Conservation (phyloP, 345 rosid species). For the Populus deltoides region DNA sequence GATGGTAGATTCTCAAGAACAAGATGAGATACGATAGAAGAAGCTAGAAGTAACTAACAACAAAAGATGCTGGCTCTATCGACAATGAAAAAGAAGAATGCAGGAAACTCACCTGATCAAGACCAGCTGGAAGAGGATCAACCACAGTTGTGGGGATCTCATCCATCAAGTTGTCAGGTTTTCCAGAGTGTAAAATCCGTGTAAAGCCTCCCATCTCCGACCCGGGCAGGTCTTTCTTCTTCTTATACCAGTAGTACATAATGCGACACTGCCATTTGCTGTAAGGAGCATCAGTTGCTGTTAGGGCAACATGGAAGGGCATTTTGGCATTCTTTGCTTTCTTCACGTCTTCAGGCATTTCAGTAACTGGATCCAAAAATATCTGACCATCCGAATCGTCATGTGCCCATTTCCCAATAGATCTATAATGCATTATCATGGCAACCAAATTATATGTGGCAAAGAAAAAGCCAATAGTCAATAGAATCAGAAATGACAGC, state of each 20-base stretch:
- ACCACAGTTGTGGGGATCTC: conserved; percentile 90
- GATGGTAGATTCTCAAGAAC: not conserved
- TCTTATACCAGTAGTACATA: conserved; percentile 93
- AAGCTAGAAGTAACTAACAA: not conserved
- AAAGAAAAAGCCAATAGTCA: conserved; percentile 65
- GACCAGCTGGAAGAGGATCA: conserved; percentile 87
- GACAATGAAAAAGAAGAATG: not conserved
- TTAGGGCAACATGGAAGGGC: conserved; percentile 75
- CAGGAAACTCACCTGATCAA: conserved; percentile 57
- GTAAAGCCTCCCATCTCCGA: conserved; percentile 97
- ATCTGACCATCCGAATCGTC: conserved; percentile 25
- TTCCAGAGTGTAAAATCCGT: conserved; percentile 86
- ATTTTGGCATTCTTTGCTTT: conserved; percentile 25
- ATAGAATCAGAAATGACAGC: conserved; percentile 44
- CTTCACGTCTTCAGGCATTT: conserved; percentile 53
- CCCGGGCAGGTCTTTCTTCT: conserved; percentile 64
- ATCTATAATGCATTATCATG: conserved; percentile 26
- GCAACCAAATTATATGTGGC: conserved; percentile 72
- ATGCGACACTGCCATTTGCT: conserved; percentile 96
- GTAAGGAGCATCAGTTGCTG: conserved; percentile 82
- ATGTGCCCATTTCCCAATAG: conserved; percentile 6
- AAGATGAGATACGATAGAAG: not conserved
- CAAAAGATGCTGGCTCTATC: not conserved
- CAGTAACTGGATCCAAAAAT: conserved; percentile 59
- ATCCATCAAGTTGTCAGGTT: conserved; percentile 78